These are phyloP conservation scores for Hypoxylon fragiforme DNA, from an alignment of 495 filamentous ascomycete genomes.

Conservation along the genomic window DNA sequence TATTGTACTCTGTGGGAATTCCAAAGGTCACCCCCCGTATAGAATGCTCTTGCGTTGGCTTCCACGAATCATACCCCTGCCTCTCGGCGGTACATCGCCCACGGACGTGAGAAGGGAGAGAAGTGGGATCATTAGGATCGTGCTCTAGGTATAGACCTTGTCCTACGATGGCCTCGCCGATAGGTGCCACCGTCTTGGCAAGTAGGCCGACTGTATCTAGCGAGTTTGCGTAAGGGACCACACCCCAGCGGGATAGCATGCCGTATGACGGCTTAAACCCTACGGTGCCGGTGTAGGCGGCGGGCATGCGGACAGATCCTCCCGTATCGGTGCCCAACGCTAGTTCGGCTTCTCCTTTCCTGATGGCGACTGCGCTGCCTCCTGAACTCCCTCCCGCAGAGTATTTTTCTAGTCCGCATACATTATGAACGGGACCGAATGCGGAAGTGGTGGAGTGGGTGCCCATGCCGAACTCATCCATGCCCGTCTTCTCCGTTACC, in stretches of 20 bases:
- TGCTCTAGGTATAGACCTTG: conserved; percentile 49
- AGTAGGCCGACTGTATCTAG: conserved; percentile 91
- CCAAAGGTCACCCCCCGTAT: conserved; percentile 62
- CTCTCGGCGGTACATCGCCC: conserved; percentile 54
- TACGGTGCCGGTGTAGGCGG: conserved; percentile 83
- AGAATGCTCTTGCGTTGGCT: conserved; percentile 20
- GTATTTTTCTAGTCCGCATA: conserved; percentile 38
- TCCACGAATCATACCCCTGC: conserved; percentile 38
- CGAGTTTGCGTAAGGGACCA: conserved; percentile 93
- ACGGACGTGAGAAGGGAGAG: conserved; percentile 59
- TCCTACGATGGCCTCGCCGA: conserved; percentile 60
- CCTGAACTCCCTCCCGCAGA: conserved; percentile 93
- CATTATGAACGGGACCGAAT: conserved; percentile 67
- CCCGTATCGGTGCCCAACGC: conserved; percentile 95
- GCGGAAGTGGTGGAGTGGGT: conserved; percentile 79
- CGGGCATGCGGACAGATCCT: conserved; percentile 87
- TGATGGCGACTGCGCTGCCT: conserved; percentile 87
- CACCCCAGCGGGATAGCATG: conserved; percentile 80
- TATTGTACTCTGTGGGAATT: conserved; percentile 85
- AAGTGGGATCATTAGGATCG: conserved; percentile 80
- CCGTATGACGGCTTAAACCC: conserved; percentile 96
- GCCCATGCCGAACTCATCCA: conserved; percentile 99
- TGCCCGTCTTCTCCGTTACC: conserved; percentile 80
- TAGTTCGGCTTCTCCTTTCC: conserved; percentile 67
- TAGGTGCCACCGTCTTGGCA: conserved; percentile 51